Base-by-base conservation (phyloP, 768 basidiomycete genomes). In the Lactarius psammicola region DNA sequence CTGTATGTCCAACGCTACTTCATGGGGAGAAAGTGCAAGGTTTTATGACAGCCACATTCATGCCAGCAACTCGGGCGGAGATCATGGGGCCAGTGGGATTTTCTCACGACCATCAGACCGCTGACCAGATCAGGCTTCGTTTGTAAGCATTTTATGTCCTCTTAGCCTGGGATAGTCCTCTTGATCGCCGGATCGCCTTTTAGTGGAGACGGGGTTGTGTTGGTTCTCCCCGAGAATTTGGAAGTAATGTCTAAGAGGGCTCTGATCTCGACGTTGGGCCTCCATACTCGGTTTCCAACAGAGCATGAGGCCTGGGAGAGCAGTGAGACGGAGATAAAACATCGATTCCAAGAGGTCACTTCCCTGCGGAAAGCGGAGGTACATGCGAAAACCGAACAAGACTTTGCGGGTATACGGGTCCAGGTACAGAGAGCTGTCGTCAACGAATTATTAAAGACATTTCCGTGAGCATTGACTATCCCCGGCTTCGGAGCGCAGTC, bases 1-100 rank as follows among this genome's bases (percentile, higher is more conserved):
- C 7, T 11, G n/a, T 66, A 15, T 28, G 26, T 18, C 65, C 65
- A 18, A 53, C 38, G 38, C 20, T 66, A 13, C 57, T 71, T n/a
- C 20, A 38, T 8, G 72, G 72, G 11, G 72, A 73, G 30, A 62
- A 63, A 2, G 17, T 28, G n/a, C 72, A 73, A 56, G 72, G 65
- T 4, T 42, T 73, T 8, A 56, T 73, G 42, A 67, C 67, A 0
- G 46, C 54, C 15, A 23, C 46, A 13, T 69, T 62, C 31, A 38
- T 26, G 31, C 38, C 44, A 15, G 49, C 60, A 26, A 28, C n/a
- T n/a, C n/a, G n/a, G n/a, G n/a, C 34, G 56, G 59, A 4, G 4
- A 3, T 30, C 26, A 13, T 53, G 5, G 49, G 44, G 13, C 36
- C 7, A n/a, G n/a, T n/a, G n/a, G n/a, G n/a, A 1, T 53, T 62